Conservation (phyloP, 805 yeast genomes). For the Torulaspora quercuum region DNA sequence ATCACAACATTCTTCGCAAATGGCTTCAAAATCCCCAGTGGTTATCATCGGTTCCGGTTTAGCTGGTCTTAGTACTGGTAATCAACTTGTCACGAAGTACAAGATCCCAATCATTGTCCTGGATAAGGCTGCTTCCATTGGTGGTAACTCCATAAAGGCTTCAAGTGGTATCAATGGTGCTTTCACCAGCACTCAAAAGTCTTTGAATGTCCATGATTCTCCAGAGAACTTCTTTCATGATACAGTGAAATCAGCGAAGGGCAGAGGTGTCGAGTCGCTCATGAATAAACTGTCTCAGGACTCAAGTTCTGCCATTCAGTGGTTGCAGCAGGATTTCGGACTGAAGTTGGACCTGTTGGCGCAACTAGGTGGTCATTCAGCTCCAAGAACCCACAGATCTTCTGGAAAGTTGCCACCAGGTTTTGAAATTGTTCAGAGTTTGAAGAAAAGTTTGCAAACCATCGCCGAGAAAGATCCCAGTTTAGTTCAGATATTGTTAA, state of each 20-base stretch:
- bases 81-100: constrained; percentile 37
- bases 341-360: constrained; percentile 65
- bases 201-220: constrained; percentile 50
- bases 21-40: constrained; percentile 32
- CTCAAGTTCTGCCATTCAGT: constrained; percentile 64
- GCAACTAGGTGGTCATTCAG: constrained; percentile 81
- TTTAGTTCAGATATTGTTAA: constrained; percentile 38
- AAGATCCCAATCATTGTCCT: constrained; percentile 44
- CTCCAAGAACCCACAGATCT: constrained; percentile 79
- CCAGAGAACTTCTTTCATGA: constrained; percentile 60
- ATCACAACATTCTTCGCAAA: constrained; percentile 5
- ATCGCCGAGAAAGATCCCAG: constrained; percentile 30
- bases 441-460: constrained; percentile 40
- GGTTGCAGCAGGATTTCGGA: constrained; percentile 64
- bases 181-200: constrained; percentile 56
- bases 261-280: constrained; percentile 54
- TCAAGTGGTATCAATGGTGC: constrained; percentile 72
- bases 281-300: constrained; percentile 58
- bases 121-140: constrained; percentile 48
- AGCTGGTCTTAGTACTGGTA: constrained; percentile 50
- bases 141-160: constrained; percentile 61
- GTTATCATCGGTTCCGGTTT: constrained; percentile 55
- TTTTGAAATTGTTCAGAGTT: constrained; percentile 49
- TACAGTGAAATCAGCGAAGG: constrained; percentile 63
- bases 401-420: constrained; percentile 57